Conservation (phyloP, 306 rosid species). For the Prunus padus region DNA sequence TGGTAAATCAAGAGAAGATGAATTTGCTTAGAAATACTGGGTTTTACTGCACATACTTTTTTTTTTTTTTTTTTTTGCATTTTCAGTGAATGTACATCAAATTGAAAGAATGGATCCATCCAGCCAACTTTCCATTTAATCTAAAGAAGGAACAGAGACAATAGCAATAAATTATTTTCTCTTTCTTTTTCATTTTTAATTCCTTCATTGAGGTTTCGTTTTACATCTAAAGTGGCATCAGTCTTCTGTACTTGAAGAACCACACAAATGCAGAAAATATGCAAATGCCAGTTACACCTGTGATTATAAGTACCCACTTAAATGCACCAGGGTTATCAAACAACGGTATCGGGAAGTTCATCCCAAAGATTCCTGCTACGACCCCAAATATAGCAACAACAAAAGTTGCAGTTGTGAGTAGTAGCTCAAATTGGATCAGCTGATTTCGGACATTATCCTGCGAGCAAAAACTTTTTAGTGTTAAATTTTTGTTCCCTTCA, state of each 20-base stretch:
- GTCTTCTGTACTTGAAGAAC: constrained; percentile 96
- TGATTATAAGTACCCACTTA: constrained; percentile 79
- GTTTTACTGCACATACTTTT: neutral
- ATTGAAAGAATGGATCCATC: constrained; percentile 37
- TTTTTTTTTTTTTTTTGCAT: no score
- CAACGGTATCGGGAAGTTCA: constrained; percentile 75
- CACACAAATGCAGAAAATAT: constrained; percentile 83
- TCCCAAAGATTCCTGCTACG: constrained; percentile 95
- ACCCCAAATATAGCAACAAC: constrained; percentile 97
- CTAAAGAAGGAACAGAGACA: constrained; percentile 12
- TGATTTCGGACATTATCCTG: constrained; percentile 98
- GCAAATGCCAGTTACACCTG: constrained; percentile 68
- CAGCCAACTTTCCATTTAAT: constrained; percentile 21
- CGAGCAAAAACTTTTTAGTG: constrained; percentile 6
- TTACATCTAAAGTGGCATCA: constrained; percentile 80
- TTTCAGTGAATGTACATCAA: constrained; percentile 4
- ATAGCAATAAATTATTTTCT: neutral
- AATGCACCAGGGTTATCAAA: constrained; percentile 66
- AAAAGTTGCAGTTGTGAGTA: constrained; percentile 93
- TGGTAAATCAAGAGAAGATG: no score
- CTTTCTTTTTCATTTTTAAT: neutral
- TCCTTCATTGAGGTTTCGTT: constrained; percentile 16
- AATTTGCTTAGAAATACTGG: no score
- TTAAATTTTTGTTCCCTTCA: neutral
- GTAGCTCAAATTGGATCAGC: constrained; percentile 94